These are phyloP conservation scores for Helotiales sp. DNA, from an alignment of 2,329 filamentous ascomycete genomes.

Conservation along the genomic window DNA sequence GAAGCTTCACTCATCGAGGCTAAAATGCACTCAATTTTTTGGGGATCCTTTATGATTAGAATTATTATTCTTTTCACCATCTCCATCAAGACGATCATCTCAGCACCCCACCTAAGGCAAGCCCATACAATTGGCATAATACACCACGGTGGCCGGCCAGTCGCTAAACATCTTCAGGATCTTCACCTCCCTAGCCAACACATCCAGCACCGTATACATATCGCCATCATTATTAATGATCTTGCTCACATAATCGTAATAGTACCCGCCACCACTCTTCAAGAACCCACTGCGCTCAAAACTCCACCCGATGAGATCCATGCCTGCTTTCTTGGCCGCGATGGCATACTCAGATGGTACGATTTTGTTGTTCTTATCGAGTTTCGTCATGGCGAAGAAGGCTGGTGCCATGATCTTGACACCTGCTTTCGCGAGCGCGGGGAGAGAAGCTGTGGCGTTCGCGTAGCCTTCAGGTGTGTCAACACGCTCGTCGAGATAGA, in stretches of 20 bases:
- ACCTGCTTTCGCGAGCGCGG: constrained; percentile 1
- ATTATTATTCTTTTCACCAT: no score
- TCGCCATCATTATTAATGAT: constrained; percentile 10
- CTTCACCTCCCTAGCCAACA: constrained; percentile 9
- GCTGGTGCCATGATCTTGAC: constrained; percentile 10
- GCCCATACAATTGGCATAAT: constrained; percentile 14
- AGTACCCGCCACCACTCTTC: constrained; percentile 11
- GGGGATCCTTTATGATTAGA: no score
- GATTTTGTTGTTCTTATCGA: constrained; percentile 2
- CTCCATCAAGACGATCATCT: no score
- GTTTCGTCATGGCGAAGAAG: constrained; percentile 11
- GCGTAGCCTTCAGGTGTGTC: constrained; percentile 1
- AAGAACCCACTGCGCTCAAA: constrained; percentile 8
- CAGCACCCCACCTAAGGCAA: not conserved
- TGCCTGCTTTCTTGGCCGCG: constrained; percentile 5
- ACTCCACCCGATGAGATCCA: constrained; percentile 12
- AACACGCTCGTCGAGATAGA: constrained; percentile 10
- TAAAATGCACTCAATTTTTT: no score
- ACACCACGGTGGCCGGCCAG: constrained; percentile 9
- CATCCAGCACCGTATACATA: constrained; percentile 13
- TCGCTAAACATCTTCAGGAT: constrained; percentile 16
- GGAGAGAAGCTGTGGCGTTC: constrained; percentile 3
- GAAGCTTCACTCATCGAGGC: no score
- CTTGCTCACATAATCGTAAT: not conserved
- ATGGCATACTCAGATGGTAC: constrained; percentile 6